phyloP scores from a whole-genome alignment of 192 early-diverging fungal species.

The Rhizophagus clarus region DNA sequence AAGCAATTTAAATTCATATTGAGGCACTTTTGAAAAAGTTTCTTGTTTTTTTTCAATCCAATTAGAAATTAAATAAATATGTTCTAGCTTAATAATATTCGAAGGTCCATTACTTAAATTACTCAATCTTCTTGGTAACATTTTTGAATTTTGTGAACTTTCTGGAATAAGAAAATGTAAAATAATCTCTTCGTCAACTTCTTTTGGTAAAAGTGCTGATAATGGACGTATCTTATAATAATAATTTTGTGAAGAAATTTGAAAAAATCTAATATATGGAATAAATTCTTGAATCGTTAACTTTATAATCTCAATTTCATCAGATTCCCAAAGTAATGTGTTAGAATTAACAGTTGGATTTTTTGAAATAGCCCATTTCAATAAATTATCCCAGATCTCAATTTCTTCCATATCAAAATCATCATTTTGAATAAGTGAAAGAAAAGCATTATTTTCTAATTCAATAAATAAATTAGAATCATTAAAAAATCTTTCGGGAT shows the following conservation, averaged over 20 bases:
- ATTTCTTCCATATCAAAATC: constrained; percentile 23
- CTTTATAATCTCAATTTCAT: background rate
- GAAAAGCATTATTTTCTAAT: background rate
- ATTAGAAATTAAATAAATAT: background rate
- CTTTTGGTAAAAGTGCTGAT: constrained; percentile 2
- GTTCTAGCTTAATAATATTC: background rate
- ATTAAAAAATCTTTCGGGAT: background rate
- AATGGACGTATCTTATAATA: constrained; percentile 21
- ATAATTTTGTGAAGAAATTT: constrained; percentile 19
- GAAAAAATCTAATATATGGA: constrained; percentile 17
- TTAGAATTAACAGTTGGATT: background rate
- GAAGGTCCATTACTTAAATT: background rate
- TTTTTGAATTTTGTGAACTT: background rate
- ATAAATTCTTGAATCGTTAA: background rate
- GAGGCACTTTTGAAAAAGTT: background rate
- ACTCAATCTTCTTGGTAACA: constrained; percentile 8
- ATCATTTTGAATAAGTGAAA: constrained; percentile 22
- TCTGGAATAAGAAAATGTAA: background rate
- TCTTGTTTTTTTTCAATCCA: constrained; percentile 11
- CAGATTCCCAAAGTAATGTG: background rate
- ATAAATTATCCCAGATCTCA: constrained; percentile 21
- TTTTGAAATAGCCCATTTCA: constrained; percentile 14
- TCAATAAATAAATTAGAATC: background rate
- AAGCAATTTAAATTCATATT: constrained; percentile 20
- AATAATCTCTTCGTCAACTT: background rate